Evolutionary conservation across 176 grass and related monocot species (phyloP).

Genomic region (Poa pratensis): DNA sequence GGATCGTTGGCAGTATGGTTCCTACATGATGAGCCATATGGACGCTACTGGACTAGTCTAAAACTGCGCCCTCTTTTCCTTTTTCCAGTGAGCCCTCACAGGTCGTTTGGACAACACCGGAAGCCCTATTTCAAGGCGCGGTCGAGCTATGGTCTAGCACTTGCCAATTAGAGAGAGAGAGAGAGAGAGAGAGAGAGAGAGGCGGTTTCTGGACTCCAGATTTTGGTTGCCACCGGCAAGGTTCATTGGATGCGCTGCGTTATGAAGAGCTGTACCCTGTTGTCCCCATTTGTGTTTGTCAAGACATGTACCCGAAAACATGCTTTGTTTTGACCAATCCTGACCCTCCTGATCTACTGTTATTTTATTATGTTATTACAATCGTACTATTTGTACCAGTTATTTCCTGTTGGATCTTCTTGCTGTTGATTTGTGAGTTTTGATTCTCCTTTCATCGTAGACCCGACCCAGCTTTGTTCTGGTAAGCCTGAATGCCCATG

Average conservation of each 20-base stretch:
- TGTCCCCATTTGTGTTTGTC: constrained; percentile 3
- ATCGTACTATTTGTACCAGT: not conserved
- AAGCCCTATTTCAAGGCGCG: constrained; percentile 27
- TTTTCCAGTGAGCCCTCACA: constrained; percentile 47
- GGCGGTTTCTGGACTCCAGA: constrained; percentile 44
- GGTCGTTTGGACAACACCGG: constrained; percentile 2
- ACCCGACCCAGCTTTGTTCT: constrained; percentile 12
- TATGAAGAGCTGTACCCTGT: constrained; percentile 18
- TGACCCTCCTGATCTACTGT: constrained; percentile 13
- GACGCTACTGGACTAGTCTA: not conserved
- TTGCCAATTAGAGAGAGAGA: constrained; percentile 22
- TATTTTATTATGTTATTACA: not conserved
- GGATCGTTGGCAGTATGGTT: not conserved
- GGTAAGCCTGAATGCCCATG: constrained; percentile 1
- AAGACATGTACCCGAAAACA: constrained; percentile 30
- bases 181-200: constrained; percentile 7
- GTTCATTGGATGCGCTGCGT: constrained; percentile 24
- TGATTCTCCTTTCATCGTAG: constrained; percentile 16
- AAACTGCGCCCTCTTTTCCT: not conserved
- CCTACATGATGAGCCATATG: not conserved
- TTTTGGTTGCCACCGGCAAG: constrained; percentile 41
- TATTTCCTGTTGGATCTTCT: not conserved
- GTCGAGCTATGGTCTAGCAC: constrained; percentile 38
- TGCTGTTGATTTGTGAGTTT: constrained; percentile 17
- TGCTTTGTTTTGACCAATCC: constrained; percentile 9